phyloP scores from a whole-genome alignment of 2,329 filamentous ascomycete species.

The Beauveria brongniartii region DNA sequence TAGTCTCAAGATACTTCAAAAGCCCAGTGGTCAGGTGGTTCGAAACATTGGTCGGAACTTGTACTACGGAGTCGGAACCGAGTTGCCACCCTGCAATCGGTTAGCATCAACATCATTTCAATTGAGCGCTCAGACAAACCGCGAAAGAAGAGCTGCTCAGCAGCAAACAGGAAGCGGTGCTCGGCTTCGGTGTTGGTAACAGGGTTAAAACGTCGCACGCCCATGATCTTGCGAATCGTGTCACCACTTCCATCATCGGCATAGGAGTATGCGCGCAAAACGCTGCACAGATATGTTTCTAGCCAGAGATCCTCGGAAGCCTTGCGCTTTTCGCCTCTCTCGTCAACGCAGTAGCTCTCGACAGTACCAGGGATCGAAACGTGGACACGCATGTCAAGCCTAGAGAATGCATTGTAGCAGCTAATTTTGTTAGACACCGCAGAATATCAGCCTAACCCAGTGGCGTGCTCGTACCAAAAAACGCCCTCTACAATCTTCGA shows the following conservation, averaged over 20 bases:
- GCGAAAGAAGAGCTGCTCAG: conserved; percentile 90
- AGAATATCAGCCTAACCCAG: conserved; percentile 22
- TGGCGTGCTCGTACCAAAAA: conserved; percentile 61
- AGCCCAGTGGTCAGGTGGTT: conserved; percentile 94
- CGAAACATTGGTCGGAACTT: conserved; percentile 92
- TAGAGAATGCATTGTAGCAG: conserved; percentile 99
- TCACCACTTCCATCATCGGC: conserved; percentile 93
- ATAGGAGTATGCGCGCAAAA: conserved; percentile 90
- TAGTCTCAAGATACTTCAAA: conserved; percentile 90
- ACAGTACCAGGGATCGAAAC: conserved; percentile 95
- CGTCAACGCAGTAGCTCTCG: conserved; percentile 95
- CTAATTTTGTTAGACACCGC: conserved; percentile 22
- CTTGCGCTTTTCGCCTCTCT: conserved; percentile 88
- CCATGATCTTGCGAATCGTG: conserved; percentile 91
- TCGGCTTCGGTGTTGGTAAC: conserved; percentile 98
- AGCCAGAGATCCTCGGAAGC: conserved; percentile 93
- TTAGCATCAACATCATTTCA: conserved; percentile 12
- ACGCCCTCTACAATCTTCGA: conserved; percentile 89
- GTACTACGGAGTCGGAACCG: conserved; percentile 92
- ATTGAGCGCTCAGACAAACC: conserved; percentile 41
- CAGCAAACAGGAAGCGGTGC: conserved; percentile 89
- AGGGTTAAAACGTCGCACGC: conserved; percentile 94
- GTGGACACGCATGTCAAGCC: conserved; percentile 96
- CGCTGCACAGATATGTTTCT: conserved; percentile 93
- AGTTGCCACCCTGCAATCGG: conserved; percentile 69